A percentile compares a stretch with the other conserved stretches of the same genome.
Evolutionary conservation across 148 eudicot species (phyloP).

Genomic region (Chenopodium quinoa): DNA sequence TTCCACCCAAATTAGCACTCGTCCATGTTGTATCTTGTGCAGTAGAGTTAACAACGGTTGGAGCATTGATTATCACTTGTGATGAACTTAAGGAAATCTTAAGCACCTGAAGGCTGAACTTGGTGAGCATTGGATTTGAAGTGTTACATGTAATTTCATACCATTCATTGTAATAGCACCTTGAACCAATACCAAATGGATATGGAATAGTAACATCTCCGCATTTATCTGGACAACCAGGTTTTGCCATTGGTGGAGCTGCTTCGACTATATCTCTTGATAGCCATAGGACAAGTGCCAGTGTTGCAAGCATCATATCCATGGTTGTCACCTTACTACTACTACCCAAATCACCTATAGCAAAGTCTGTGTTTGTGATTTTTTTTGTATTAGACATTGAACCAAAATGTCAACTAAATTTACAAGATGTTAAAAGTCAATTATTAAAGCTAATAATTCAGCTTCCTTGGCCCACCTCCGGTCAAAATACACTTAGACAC

Average conservation of each 20-base stretch:
- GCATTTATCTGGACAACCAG: conserved; percentile 14
- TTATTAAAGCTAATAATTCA: background rate
- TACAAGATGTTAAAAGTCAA: background rate
- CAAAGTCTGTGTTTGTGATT: background rate
- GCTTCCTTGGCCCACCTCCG: background rate
- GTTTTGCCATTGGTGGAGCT: conserved; percentile 15
- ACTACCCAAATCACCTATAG: background rate
- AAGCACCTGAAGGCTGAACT: conserved; percentile 20
- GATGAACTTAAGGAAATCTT: background rate
- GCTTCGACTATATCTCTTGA: background rate
- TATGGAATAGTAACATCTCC: conserved; percentile 20
- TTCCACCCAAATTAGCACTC: conserved; percentile 16
- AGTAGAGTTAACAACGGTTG: conserved; percentile 11
- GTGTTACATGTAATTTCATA: conserved; percentile 14
- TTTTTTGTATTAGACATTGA: background rate
- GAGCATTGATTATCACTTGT: conserved; percentile 11
- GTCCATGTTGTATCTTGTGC: conserved; percentile 3
- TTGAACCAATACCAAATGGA: conserved; percentile 22
- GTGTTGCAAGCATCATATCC: background rate
- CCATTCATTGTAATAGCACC: conserved; percentile 18
- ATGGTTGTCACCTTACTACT: background rate
- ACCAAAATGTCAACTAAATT: background rate
- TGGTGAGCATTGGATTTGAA: conserved; percentile 12
- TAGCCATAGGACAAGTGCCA: background rate
- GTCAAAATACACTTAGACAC: no score